phyloP scores from a whole-genome alignment of 352 stramenopile genomes.

The Stramenopiles sp. region DNA sequence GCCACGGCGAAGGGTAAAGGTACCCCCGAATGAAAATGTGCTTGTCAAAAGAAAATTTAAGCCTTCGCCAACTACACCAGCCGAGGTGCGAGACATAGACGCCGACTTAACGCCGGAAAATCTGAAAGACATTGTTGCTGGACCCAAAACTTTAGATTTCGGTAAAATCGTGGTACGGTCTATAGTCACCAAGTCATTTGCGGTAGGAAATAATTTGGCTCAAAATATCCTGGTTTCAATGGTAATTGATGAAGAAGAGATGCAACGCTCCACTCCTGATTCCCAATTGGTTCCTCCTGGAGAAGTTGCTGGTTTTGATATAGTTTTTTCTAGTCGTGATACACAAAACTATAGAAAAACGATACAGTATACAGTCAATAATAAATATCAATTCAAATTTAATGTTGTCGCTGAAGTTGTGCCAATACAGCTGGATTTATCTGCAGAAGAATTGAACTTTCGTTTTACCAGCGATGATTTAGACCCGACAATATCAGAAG shows the following conservation, averaged over 20 bases:
- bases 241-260: constrained; percentile 35
- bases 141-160: constrained; percentile 67
- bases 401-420: constrained; percentile 59
- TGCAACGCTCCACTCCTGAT: constrained; percentile 34
- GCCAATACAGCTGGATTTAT: constrained; percentile 53
- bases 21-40: constrained; percentile 50
- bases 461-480: constrained; percentile 36
- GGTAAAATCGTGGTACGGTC: constrained; percentile 64
- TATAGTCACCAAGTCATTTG: constrained; percentile 45
- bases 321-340: constrained; percentile 40
- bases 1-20: constrained; percentile 22
- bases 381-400: constrained; percentile 50
- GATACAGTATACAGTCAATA: constrained; percentile 60
- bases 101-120: constrained; percentile 43
- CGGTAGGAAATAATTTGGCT: constrained; percentile 57
- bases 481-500: constrained; percentile 33
- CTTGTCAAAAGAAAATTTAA: constrained; percentile 79
- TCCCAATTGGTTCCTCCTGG: constrained; percentile 59
- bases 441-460: constrained; percentile 36
- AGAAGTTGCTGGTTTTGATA: constrained; percentile 57
- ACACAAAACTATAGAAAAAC: constrained; percentile 60
- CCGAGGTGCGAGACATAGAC: constrained; percentile 58
- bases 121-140: constrained; percentile 31
- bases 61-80: constrained; percentile 49
- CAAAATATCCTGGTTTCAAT: constrained; percentile 52